Evolutionary conservation across 73 alveolate species (phyloP).

Genomic region (Symbiodinium natans): DNA sequence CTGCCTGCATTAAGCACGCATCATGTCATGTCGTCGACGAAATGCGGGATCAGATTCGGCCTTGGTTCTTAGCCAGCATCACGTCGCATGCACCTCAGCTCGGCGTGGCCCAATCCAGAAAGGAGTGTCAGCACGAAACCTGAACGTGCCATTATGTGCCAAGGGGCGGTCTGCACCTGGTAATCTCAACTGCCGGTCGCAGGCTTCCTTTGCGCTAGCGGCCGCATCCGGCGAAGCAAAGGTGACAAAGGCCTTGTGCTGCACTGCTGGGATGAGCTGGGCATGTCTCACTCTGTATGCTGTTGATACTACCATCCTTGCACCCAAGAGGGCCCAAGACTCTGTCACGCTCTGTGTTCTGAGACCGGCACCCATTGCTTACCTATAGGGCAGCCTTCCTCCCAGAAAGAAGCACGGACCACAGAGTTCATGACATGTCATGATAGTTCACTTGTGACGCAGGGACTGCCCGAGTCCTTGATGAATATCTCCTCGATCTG

Average conservation of each 20-base stretch:
- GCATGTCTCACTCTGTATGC: no score
- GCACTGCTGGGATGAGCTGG: no score
- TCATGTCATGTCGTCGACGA: no score
- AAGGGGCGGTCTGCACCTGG: conserved; percentile 46
- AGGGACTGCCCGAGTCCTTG: conserved; percentile 58
- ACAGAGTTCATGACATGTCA: no score
- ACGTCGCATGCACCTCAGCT: conserved; percentile 61
- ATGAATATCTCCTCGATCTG: conserved; percentile 34
- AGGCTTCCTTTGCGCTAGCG: conserved; percentile 19
- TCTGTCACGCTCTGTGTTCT: not conserved
- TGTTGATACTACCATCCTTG: no score
- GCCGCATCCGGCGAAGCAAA: conserved; percentile 10
- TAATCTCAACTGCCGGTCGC: conserved; percentile 18
- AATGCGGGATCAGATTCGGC: not conserved
- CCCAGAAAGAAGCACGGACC: not conserved
- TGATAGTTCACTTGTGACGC: not conserved
- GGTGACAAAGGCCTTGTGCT: conserved; percentile 39
- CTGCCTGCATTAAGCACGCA: not conserved
- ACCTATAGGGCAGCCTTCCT: conserved; percentile 10
- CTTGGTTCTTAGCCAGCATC: conserved; percentile 90
- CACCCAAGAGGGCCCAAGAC: not conserved
- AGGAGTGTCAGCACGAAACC: no score
- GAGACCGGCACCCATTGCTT: not conserved
- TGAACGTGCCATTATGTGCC: not conserved
- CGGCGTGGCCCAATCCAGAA: no score